Base-by-base conservation (phyloP, 352 stramenopile species). In the Globisporangium paroecandrum region DNA sequence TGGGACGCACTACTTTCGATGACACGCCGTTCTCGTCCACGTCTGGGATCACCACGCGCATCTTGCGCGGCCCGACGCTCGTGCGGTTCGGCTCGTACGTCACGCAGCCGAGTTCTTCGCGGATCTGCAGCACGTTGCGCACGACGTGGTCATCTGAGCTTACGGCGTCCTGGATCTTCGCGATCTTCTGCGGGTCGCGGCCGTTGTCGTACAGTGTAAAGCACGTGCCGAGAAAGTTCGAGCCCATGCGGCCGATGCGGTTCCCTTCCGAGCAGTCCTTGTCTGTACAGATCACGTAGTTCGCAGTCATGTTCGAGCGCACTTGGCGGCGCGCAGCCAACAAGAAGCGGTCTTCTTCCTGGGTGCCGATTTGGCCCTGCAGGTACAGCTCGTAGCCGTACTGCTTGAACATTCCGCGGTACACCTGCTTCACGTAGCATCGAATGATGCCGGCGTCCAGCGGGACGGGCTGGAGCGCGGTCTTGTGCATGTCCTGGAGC, bases 121-220 rank as follows among this genome's bases (percentile, higher is more conserved):
- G 87, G 67, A 94, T 95, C 74, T 95, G 87, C 22, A 95, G 77
- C 59, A 93, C 87, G 59, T 95, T 95, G 69, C 91, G 84, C 41
- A 77, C 80, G 13, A 89, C 74, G 15, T 77, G 56, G 27, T 90
- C 79, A 54, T 93, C 77, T 4, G 81, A 85, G 57, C 83, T 90
- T 38, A 90, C 82, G 20, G 85, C 87, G 65, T 95, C 85, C 49
- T 94, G 87, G 58, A 95, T 91, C 73, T 95, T 95, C 36, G 87
- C 87, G 58, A 95, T 68, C 69, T 95, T 95, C 74, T 95, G 88
- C 47, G 88, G 87, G 65, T 95, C 87, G 22, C 87, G 83, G n/a
- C 88, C 87, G 47, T 95, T 94, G 73, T 95, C 88, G 53, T 94
- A 95, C 62, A 95, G 71, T 13, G 88, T 95, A 51, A 95, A 95